phyloP scores from a whole-genome alignment of 106 monocot species.

The Dioscorea zingiberensis region DNA sequence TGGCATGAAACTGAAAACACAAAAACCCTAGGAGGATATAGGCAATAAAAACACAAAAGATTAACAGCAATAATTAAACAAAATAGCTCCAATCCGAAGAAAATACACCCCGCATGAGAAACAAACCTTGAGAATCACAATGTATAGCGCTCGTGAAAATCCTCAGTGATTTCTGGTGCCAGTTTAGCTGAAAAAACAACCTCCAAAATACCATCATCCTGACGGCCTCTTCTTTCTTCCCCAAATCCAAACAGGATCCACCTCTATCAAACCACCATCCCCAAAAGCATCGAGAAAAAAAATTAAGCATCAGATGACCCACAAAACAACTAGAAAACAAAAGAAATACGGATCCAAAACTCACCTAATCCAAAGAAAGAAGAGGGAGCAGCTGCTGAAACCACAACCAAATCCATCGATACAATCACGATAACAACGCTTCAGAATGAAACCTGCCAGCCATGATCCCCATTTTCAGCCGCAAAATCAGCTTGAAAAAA shows the following conservation, averaged over 20 bases:
- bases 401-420: not conserved
- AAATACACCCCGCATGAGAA: not conserved
- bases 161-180: not conserved
- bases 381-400: not conserved
- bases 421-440: not conserved
- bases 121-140: not conserved
- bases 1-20: not conserved
- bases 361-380: not conserved
- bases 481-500: not conserved
- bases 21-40: not conserved
- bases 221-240: not conserved
- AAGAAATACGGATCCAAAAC: not conserved
- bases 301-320: not conserved
- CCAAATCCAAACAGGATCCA: not conserved
- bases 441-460: not conserved
- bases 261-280: not conserved
- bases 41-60: not conserved
- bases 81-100: not conserved
- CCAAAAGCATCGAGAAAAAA: not conserved
- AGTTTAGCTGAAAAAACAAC: too few species aligned
- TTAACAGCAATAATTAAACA: not conserved
- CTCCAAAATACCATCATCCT: not conserved
- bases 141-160: not conserved
- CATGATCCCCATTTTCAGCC: not conserved
- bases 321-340: not conserved